Evolutionary conservation across 768 basidiomycete genomes (phyloP), one percentile per base, ranked within the genome.

Genomic region (Hemileccinum impolitum): DNA sequence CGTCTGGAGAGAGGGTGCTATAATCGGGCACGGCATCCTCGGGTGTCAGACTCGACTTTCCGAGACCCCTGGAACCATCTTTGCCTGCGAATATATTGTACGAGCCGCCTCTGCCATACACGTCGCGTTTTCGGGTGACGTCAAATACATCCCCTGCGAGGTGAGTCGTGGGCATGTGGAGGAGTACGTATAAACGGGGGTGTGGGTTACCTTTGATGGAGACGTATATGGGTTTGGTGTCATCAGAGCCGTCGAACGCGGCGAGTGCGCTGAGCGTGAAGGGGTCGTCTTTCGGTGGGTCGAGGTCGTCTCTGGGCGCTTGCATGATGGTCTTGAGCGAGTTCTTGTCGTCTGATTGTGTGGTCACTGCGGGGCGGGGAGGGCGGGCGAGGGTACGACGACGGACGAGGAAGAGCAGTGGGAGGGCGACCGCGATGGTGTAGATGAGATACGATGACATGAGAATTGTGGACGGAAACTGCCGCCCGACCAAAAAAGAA

Each of bases 11-110:
- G 45, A 99, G 75, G 0, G 58, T 67, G 58, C 85, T 90, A 63
- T 90, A 96, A 63, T 99, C 94, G 12, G 92, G 71, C 2, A 93
- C 76, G 10, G 94, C 95, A 61, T 98, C 84, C 67, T 92, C 87
- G 4, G 74, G 69, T 46, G 90, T 89, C 57, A 96, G 71, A 58
- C 90, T 94, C 44, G 90, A 93, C 82, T 84, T 85, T 37, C 93
- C 95, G 7, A 99, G 74, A 0, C 87, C 95, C 54, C 76, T 82
- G 8, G 91, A 94, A 0, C 85, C 95, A 61, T 99, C 95, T 70
- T 90, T 95, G 39, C 94, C 95, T 28, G 94, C 91, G 65, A 98
- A 97, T 18, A 95, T 69, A 56, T 81, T 78, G 69, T 94, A 92
- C 4, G 86, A 82, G 21, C 75, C 73, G 3, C 90, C 91, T 2